Base-by-base conservation (phyloP, 164 flowering plant species). In the Santalum album region DNA sequence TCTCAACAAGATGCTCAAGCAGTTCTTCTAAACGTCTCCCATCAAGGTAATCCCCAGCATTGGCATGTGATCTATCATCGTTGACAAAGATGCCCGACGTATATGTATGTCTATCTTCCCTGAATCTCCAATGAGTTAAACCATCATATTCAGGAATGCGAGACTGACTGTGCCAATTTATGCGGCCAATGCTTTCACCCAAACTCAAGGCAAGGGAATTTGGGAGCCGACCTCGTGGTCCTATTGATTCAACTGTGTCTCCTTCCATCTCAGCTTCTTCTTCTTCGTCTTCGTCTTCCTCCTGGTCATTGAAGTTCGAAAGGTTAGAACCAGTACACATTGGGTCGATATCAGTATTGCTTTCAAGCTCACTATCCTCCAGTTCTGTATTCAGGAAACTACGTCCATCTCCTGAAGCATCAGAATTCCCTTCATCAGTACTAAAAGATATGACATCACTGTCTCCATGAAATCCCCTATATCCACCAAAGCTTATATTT, bases 321-420 rank as follows among this genome's bases (percentile, higher is more conserved):
- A 63, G 81, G 59, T 59, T 58, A 22, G 71, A 38, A 61, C 89
- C 83, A 21, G 95, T 84, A 70, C 81, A 84, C 96, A 91, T 91
- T 29, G 98, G 98, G 67, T 91, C 98, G 49, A 91, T 86, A 66
- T 91, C 98, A 25, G 81, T 72, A 63, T 86, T 95, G 72, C 72
- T 78, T 12, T 77, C 81, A 50, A 69, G 1, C 52, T 71, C 67
- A 54, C 76, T 77, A 50, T 23, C 78, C 47, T 72, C 78, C 47
- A 66, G 75, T 43, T 65, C 82, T 59, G 39, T 69, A 49, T 80
- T 90, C 54, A 71, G 51, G 14, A 76, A 59, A 58, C 81, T 70
- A 21, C 59, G 70, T 11, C 72, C 83, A 68, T 83, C 92, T 10
- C 75, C 69, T 46, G 95, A 84, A 56, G 70, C 81, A 72, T 84